Conservation (phyloP, 2,329 filamentous ascomycete species). For the Trichoderma gracile region DNA sequence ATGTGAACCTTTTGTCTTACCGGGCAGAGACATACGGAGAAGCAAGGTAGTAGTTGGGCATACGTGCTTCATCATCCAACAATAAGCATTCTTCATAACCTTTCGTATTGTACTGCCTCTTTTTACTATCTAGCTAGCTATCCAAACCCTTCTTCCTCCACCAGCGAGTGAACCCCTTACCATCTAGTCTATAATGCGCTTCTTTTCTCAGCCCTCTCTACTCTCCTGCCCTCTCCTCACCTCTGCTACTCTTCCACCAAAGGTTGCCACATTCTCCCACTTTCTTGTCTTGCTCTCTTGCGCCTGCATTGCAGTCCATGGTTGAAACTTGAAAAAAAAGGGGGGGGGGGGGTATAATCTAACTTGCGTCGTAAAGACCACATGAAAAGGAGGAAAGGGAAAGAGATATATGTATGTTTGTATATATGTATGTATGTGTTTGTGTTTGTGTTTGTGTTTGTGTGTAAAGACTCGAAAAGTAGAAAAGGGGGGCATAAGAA, state of each 20-base stretch:
- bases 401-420: conserved; percentile 5
- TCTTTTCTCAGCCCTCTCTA: background rate
- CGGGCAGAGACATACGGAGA: too few species aligned
- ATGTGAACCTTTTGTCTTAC: too few species aligned
- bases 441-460: background rate
- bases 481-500: background rate
- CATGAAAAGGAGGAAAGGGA: conserved; percentile 5
- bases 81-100: conserved; percentile 19
- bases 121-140: background rate
- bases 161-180: conserved; percentile 5
- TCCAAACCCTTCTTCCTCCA: conserved; percentile 19
- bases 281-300: too few species aligned
- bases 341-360: conserved; percentile 24
- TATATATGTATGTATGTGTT: background rate
- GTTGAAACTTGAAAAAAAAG: background rate
- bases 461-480: background rate
- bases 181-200: conserved; percentile 15
- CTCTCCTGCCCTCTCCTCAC: too few species aligned
- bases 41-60: too few species aligned
- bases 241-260: background rate
- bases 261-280: background rate
- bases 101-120: background rate
- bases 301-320: too few species aligned
- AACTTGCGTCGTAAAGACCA: conserved; percentile 14
- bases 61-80: too few species aligned